These are phyloP conservation scores for Boechera stricta DNA, from an alignment of 345 rosid genomes.

Conservation along the genomic window DNA sequence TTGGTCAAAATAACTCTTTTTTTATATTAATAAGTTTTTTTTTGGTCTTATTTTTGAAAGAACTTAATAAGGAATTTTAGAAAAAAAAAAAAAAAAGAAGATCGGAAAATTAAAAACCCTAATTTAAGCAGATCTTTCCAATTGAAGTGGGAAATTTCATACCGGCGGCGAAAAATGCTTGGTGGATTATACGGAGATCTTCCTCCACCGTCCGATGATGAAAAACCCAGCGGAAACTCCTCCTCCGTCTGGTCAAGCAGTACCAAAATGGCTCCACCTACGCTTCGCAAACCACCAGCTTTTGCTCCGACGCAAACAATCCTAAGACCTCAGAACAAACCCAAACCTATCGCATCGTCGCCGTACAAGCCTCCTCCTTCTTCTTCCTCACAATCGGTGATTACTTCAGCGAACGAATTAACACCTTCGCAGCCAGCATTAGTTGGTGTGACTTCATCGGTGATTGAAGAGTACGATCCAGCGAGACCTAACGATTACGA, in stretches of 20 bases:
- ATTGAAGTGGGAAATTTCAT: conserved; percentile 16
- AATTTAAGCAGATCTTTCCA: conserved; percentile 13
- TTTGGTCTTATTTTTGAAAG: background rate
- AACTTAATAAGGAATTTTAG: too few relatives aligned
- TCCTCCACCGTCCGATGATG: conserved; percentile 97
- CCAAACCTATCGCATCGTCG: conserved; percentile 42
- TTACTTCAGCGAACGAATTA: conserved; percentile 25
- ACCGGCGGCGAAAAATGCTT: conserved; percentile 55
- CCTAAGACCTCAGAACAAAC: conserved; percentile 64
- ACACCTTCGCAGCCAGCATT: conserved; percentile 65
- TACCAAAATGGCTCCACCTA: conserved; percentile 89
- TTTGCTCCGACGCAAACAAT: conserved; percentile 72
- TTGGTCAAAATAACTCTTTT: background rate
- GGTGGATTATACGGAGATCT: conserved; percentile 98
- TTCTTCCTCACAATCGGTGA: background rate
- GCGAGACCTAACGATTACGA: conserved; percentile 95
- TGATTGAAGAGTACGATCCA: conserved; percentile 93
- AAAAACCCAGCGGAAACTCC: conserved; percentile 63
- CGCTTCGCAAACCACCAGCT: conserved; percentile 81
- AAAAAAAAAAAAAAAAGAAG: background rate
- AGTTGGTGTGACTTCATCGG: conserved; percentile 78
- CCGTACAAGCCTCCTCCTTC: conserved; percentile 31
- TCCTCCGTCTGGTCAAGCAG: conserved; percentile 82
- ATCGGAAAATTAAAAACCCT: conserved; percentile 38
- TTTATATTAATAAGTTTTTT: background rate